phyloP scores from a whole-genome alignment of 176 grass and related monocot species.

The Guadua angustifolia region DNA sequence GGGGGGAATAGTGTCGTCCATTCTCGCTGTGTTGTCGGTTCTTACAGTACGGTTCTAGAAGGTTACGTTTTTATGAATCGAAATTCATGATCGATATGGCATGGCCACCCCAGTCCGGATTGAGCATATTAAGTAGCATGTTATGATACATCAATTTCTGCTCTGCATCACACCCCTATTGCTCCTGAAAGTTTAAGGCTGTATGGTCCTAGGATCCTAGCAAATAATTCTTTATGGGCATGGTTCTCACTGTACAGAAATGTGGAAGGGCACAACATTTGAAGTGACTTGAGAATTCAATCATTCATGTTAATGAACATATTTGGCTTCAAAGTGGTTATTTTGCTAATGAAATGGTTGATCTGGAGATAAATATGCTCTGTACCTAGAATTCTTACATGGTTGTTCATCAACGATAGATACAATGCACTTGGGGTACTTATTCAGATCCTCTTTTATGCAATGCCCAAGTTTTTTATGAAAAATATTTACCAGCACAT shows the following conservation, averaged over 20 bases:
- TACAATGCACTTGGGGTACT: not conserved
- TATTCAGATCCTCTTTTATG: not conserved
- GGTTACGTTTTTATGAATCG: not conserved
- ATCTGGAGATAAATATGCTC: slow-evolving; percentile 7
- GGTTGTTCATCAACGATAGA: not conserved
- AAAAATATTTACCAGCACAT: not conserved
- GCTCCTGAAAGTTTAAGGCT: not conserved
- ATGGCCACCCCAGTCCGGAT: not conserved
- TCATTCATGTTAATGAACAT: not conserved
- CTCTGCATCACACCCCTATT: not conserved
- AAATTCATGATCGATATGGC: not conserved
- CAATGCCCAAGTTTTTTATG: not conserved
- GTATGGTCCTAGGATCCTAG: not conserved
- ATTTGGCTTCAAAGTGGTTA: not conserved
- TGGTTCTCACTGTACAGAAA: not conserved
- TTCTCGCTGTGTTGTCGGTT: no score
- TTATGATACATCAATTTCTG: not conserved
- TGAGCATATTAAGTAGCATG: not conserved
- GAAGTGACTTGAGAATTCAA: not conserved
- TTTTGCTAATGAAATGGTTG: not conserved
- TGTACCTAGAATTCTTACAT: not conserved
- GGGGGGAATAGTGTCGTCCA: no score
- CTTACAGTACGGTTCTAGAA: not conserved
- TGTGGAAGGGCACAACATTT: not conserved
- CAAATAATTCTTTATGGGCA: not conserved